Evolutionary conservation across 73 alveolate species (phyloP).

Genomic region (Paramecium bursaria): DNA sequence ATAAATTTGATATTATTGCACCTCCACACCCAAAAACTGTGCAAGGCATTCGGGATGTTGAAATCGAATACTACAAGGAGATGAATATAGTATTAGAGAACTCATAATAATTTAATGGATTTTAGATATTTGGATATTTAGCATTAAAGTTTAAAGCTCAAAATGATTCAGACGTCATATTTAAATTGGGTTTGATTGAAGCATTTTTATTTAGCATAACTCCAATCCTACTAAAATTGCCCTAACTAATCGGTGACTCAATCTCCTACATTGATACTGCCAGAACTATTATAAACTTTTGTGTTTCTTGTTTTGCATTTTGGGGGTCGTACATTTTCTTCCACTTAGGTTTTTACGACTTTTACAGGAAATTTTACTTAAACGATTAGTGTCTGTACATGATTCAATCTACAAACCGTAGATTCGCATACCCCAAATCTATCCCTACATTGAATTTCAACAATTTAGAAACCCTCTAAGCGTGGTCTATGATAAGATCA

Average conservation of each 20-base stretch:
- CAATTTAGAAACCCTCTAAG: conserved; percentile 13
- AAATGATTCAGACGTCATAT: background rate
- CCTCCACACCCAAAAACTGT: conserved; percentile 23
- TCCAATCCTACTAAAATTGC: background rate
- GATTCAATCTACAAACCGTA: background rate
- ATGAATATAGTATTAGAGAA: background rate
- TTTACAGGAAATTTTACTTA: conserved; percentile 26
- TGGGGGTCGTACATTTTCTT: conserved; percentile 47
- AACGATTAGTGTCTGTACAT: background rate
- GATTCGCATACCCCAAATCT: background rate
- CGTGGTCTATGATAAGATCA: conserved; percentile 60
- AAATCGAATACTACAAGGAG: background rate
- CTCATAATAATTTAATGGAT: conserved; percentile 18
- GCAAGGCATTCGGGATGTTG: background rate
- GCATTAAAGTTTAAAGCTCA: background rate
- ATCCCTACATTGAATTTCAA: conserved; percentile 33
- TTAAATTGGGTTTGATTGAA: background rate
- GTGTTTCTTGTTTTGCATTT: conserved; percentile 1
- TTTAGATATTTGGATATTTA: conserved; percentile 21
- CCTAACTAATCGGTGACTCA: background rate
- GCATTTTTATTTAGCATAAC: conserved; percentile 14
- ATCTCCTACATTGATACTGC: background rate
- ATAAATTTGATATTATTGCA: conserved; percentile 33
- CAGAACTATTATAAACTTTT: background rate
- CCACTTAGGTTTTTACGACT: conserved; percentile 33